phyloP scores from a whole-genome alignment of 2,329 filamentous ascomycete genomes.

The Ascosphaera acerosa region DNA sequence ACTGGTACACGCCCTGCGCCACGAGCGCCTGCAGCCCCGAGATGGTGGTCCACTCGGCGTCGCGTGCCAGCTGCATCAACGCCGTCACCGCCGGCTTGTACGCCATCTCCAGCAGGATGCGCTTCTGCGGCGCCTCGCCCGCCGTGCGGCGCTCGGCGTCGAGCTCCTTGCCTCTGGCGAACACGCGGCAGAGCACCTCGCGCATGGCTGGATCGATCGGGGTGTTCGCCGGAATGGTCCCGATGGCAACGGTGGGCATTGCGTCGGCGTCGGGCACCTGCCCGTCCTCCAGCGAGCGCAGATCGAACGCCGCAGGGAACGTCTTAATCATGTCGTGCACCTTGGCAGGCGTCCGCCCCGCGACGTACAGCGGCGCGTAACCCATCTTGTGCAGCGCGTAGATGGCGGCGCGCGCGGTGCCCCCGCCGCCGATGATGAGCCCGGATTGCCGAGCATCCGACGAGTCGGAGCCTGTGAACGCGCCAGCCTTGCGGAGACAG shows the following conservation, averaged over 20 bases:
- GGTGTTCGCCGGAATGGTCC: constrained; percentile 71
- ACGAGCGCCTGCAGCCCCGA: constrained; percentile 73
- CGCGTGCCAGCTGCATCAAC: constrained; percentile 58
- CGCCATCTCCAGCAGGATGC: constrained; percentile 75
- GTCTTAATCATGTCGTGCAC: constrained; percentile 39
- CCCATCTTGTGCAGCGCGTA: constrained; percentile 66
- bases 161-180: constrained; percentile 4
- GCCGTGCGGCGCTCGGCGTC: constrained; percentile 21
- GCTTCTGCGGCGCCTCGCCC: constrained; percentile 16
- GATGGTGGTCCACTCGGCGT: constrained; percentile 57
- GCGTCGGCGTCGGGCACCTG: constrained; percentile 24
- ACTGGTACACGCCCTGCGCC: constrained; percentile 69
- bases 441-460: constrained; percentile 28
- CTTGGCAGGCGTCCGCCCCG: constrained; percentile 49
- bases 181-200: constrained; percentile 32
- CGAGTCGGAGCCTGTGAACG: constrained; percentile 19
- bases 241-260: constrained; percentile 48
- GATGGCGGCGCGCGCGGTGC: constrained; percentile 75
- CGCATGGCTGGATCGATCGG: constrained; percentile 51
- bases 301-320: constrained; percentile 49
- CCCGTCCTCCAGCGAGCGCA: constrained; percentile 32
- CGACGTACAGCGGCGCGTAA: constrained; percentile 64
- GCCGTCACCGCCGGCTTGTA: constrained; percentile 72
- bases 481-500: constrained; percentile 44
- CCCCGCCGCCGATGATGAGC: constrained; percentile 73